Evolutionary conservation across 257 asterid genomes (phyloP), one percentile per base, ranked within the genome.

Genomic region (Rauvolfia tetraphylla): DNA sequence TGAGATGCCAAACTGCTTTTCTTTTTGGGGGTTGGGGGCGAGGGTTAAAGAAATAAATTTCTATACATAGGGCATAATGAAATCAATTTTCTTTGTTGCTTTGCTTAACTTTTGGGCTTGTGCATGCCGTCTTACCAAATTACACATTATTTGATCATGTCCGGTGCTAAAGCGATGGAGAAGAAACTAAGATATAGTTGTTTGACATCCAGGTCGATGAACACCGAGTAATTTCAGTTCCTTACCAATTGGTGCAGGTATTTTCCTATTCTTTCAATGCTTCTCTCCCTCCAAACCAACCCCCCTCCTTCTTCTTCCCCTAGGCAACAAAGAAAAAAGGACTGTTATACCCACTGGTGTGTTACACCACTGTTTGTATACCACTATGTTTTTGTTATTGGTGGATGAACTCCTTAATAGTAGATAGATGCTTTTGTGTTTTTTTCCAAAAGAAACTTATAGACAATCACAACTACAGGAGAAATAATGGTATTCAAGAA

Each of bases 181-280:
- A 36, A 36, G 46, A 7, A 18, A 29, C 58, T 82, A 42, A 79
- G 72, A 46, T 70, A 75, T 84, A 78, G 74, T 80, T 79, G 44
- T 75, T 78, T 84, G 71, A 44, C 72, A 77, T 82, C 79, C 90
- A 94, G 98, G 98, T 92, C 73, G 97, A 94, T 51, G 96, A 94
- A 78, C 92, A 92, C 76, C 97, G 98, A 59, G 83, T 92, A 75
- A 76, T 87, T 75, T 80, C 97, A 77, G 87, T 94, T 83, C 96
- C 98, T 68, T 94, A 92, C 89, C 89, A 84, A 48, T 88, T 96
- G 68, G 93, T 92, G 86, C 90, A 92, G 98, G 98, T 94, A 92
- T 72, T 82, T 71, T 74, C 41, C 61, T 77, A 44, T 77, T 78
- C 75, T 75, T 41, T 15, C 20, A 53, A 46, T 46, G 62, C 22